Evolutionary conservation across 2,329 filamentous ascomycete species (phyloP), one percentile per base, ranked within the genome.

Genomic region (Thielaviopsis punctulata): DNA sequence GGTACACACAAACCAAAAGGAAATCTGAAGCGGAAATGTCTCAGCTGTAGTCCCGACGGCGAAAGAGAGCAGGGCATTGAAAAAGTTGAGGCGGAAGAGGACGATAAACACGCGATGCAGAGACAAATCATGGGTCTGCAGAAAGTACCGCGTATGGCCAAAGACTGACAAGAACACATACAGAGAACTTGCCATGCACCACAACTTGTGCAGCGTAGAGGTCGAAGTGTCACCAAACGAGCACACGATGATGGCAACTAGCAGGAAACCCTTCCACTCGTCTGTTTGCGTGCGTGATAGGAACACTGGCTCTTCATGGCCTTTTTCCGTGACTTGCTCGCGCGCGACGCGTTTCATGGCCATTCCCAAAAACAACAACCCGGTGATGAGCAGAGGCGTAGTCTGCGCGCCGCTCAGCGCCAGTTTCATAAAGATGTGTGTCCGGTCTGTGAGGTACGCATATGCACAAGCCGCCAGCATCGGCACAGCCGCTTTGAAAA

Each of bases 221-320:
- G 66, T 66, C 6, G 70, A 74, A 6, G 30, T 49, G 23, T 70
- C 73, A 19, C 73, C 69, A 30, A 75, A 74, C 61, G 77, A 81
- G 55, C 79, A 81, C 12, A 77, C 64, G 3, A 71, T 58, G 46
- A 71, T 64, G 18, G 71, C 62, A 13, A 69, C 67, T 57, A 81
- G 77, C 74, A 82, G 78, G 69, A 76, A 74, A 2, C 80, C 80
- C 63, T 81, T 82, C 71, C 77, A 80, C 60, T 83, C 80, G 56
- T 81, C 71, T 0, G 74, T 76, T 57, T 81, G 75, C 45, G 72
- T 67, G 49, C 77, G 68, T 0, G 72, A 68, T 4, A 81, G 63
- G 44, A 53, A 62, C 8, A 61, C 56, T 4, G 59, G 57, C 21
- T 59, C 58, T 4, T 45, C 24, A 52, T 55, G 43, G 59, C 61